Evolutionary conservation across 257 asterid species (phyloP), one percentile per base, ranked within the genome.

Genomic region (Handroanthus guayacan): DNA sequence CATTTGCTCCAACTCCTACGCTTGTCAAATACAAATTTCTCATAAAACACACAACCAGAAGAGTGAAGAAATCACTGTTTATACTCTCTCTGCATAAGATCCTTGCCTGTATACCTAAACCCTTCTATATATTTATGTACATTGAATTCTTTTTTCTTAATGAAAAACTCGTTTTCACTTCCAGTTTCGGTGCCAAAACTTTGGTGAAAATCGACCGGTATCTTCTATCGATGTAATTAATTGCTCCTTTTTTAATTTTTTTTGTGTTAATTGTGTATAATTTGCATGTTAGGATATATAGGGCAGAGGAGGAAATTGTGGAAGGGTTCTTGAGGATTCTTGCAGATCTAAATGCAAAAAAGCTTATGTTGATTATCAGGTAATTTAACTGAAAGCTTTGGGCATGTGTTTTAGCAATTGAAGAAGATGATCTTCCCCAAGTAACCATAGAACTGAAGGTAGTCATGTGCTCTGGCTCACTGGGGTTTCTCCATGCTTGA

Each of bases 331-430:
- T n/a, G 77, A 78, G 68, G 77, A 78, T 43, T 78, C 81, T 25
- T 70, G 72, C 81, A 78, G 38, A 62, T 43, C 77, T 37, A 41
- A 69, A 51, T 78, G 81, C 81, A 78, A 73, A 25, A 78, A 71
- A 52, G 61, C 72, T 71, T 78, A 13, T 62, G 81, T 78, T 71
- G 81, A 70, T 51, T 78, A 78, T 67, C 76, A 78, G 81, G 81
- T 78, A 47, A 25, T 47, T 8, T 70, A 20, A 62, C 31, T 12
- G 9, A 67, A 52, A 14, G 45, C 4, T 25, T 25, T 25, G 31
- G 31, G 31, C 31, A 25, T 25, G 31, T 25, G 1, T 25, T 25
- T 25, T 25, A 25, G 31, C 31, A 25, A 25, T 25, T 25, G 31
- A 25, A 25, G 31, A 25, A 25, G 31, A 25, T 25, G 1, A 25